Evolutionary conservation across 2,329 filamentous ascomycete genomes (phyloP), one percentile per base, ranked within the genome.

Genomic region (Juglanconis oblonga): DNA sequence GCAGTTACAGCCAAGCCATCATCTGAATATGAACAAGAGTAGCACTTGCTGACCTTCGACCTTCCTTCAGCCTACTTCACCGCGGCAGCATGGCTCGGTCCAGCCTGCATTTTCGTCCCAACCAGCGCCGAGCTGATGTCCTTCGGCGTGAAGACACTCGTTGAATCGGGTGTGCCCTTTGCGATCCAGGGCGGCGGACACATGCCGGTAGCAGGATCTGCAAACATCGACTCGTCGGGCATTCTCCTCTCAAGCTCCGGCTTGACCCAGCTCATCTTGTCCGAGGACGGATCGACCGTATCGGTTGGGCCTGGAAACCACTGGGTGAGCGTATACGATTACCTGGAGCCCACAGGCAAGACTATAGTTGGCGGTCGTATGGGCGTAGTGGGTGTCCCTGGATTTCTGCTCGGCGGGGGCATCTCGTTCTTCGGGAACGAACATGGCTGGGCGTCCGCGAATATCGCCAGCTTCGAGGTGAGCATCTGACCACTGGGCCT

Each of bases 191-290:
- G 69, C 44, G 70, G 69, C 24, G 70, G 70, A 9, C 69, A 72
- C 42, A 71, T 68, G 61, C 69, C 68, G 9, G 67, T 69, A 3
- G 62, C 67, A 2, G 67, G 50, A 10, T 31, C 58, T 13, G 67
- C 61, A 51, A 69, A 66, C 58, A 68, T 69, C 42, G 64, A 68
- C 42, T 65, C 66, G 10, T 57, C 61, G 13, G 67, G 71, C n/a
- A 65, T 72, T 47, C 64, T 71, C 1, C 70, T 81, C 52, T 75
- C 75, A 57, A 68, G 80, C 35, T 69, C 70, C 31, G 58, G 66
- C 36, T 50, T 74, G n/a, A 69, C 71, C 42, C 62, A 68, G n/a
- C 67, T 73, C n/a, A 56, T 62, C 32, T 51, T 73, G 4, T 71
- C 70, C 10, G 58, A 60, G 1, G 72, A 73, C 45, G 64, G 63